Evolutionary conservation across 106 monocot species (phyloP), one percentile per base, ranked within the genome.

Genomic region (Posidonia australis): DNA sequence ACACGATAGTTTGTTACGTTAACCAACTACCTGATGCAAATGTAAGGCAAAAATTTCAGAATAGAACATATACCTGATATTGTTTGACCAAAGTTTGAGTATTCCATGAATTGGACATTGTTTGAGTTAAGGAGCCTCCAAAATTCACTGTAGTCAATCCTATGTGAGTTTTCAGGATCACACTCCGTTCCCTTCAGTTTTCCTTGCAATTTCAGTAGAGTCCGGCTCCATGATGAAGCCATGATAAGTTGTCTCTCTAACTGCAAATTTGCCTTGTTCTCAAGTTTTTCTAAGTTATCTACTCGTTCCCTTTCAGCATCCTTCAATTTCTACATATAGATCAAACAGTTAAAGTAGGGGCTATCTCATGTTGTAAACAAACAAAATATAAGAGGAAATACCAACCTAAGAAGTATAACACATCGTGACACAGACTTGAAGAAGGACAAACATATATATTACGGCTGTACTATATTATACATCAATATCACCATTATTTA

Each of bases 131-230:
- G 81, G 64, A 92, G 81, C 42, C 72, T 72, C 77, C 63, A 76
- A 58, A 92, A 86, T 21, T 84, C 91, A 76, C 91, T 92, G 54
- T 62, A 87, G 49, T 79, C 64, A 66, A 87, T 92, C 57, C 66
- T 77, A 62, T 86, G 91, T 44, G 86, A 87, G 58, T 83, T 84
- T 74, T 79, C 77, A 23, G 89, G 89, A 71, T 90, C 89, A 77
- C 77, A 85, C 62, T 90, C 89, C 25, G 89, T 85, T 73, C 89
- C 89, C 52, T 82, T 90, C 65, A 90, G 64, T 65, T 90, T 90
- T n/a, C 89, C 89, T 80, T 82, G 89, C 67, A 90, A 62, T 55
- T 77, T 78, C 51, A 82, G 68, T 66, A 90, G 76, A 17, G 62
- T 42, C 56, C 80, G 76, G 60, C 89, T 90, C 89, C 89, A 90